Conservation (phyloP, 1,284 basidiomycete genomes). For the Ceratobasidium sp. region DNA sequence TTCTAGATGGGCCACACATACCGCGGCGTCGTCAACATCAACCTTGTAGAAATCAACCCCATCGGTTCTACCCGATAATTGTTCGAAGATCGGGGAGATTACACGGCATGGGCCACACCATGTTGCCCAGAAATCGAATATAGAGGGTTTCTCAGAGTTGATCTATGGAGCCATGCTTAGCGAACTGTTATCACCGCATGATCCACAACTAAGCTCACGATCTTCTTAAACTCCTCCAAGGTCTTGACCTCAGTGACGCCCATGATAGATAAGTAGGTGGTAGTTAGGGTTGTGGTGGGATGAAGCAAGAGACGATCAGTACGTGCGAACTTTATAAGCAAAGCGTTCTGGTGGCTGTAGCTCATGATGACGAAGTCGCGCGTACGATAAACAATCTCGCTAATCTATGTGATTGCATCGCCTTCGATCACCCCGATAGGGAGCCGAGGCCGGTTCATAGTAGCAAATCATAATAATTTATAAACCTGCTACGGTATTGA, state of each 20-base stretch:
- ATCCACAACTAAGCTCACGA: neutral
- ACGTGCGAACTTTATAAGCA: neutral
- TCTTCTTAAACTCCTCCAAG: neutral
- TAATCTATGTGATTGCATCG: neutral
- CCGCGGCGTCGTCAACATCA: constrained; percentile 1
- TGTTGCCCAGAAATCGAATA: constrained; percentile 37
- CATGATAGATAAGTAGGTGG: neutral
- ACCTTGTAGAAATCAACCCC: constrained; percentile 38
- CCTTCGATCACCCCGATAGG: constrained; percentile 2
- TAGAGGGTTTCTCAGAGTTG: constrained; percentile 18
- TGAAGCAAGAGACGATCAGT: neutral
- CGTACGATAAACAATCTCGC: neutral
- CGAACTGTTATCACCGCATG: neutral
- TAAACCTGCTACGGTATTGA: no score
- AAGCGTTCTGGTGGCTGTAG: no score
- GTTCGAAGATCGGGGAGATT: constrained; percentile 23
- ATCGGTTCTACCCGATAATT: neutral
- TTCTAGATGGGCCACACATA: neutral
- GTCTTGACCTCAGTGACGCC: constrained; percentile 1
- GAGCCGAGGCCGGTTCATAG: neutral
- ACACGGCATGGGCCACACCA: constrained; percentile 42
- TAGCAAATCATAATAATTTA: no score
- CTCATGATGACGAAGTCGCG: neutral
- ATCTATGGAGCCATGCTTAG: constrained; percentile 3
- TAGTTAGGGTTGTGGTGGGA: neutral